phyloP scores from a whole-genome alignment of 768 basidiomycete genomes.

The Lentinula guzmanii region DNA sequence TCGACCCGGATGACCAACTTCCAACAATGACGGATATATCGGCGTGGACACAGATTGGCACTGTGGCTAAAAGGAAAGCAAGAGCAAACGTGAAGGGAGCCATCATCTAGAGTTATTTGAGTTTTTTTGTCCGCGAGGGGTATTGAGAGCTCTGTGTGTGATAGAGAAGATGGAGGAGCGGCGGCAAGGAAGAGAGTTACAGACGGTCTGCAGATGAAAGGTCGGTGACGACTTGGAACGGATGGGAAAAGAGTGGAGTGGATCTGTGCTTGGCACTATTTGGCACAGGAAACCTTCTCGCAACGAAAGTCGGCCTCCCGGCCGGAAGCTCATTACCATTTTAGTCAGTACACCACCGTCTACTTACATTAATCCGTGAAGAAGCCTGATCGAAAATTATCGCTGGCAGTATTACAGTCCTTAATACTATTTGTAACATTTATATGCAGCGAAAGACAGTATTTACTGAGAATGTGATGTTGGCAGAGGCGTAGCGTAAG shows the following conservation, averaged over 20 bases:
- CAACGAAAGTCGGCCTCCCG: not conserved
- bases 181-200: not conserved
- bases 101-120: not conserved
- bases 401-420: no score
- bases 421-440: no score
- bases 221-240: constrained; percentile 1
- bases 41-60: constrained; percentile 21
- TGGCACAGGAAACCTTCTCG: not conserved
- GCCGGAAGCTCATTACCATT: not conserved
- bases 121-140: not conserved
- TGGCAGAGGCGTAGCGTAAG: no score
- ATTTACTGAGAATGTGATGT: no score
- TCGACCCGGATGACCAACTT: constrained; percentile 83
- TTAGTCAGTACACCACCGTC: no score
- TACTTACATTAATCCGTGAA: no score
- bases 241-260: constrained; percentile 8
- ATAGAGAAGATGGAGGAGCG: not conserved
- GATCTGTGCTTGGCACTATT: not conserved
- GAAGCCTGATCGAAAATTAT: no score
- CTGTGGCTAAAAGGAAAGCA: constrained; percentile 18
- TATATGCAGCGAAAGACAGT: no score
- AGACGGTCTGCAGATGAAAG: not conserved
- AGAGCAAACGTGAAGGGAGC: constrained; percentile 15
- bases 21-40: constrained; percentile 41
- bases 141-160: not conserved